Evolutionary conservation across 768 basidiomycete genomes (phyloP), one percentile per base, ranked within the genome.

Genomic region (Steccherinum ochraceum): DNA sequence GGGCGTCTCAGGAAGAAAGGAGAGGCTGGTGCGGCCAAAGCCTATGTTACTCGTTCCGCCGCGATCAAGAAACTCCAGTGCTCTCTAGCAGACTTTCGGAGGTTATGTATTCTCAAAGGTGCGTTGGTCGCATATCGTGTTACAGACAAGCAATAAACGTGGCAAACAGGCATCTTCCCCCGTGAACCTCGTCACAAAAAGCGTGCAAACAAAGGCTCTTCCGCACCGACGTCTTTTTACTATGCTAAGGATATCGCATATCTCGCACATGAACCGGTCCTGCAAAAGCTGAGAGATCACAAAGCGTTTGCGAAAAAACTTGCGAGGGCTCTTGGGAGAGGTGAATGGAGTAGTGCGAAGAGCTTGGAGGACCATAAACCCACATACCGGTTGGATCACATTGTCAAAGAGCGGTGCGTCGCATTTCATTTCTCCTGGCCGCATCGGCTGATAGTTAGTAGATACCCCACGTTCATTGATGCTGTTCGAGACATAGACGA

Each of bases 231-330:
- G 1, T 92, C 93, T 2, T 99, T 98, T 72, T 99, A 99, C 72
- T 97, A 98, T 66, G 75, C 90, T 23, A 99, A 99, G 71, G 96
- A 99, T 64, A 95, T 99, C 57, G 89, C 90, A 51, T 98, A 95
- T 69, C 82, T 99, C 26, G 85, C 92, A 3, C 96, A 99, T 67
- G 96, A 99, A 65, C 96, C 96, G 1, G 84, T 98, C 11, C 75
- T 99, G 21, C 84, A 82, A 66, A 96, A 92, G 67, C 76, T 99
- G 46, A 76, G 96, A 62, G 93, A 98, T 65, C 96, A 99, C 73
- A 99, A 99, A 67, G 86, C 93, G 1, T 98, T 98, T 59, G 94
- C 96, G 2, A 97, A 97, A 72, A 96, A 96, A 69, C 79, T 99
- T 42, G 85, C 91, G 43, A 79, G 90, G 51, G 95, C 96, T 10